Evolutionary conservation across 768 basidiomycete genomes (phyloP), one percentile per base, ranked within the genome.

Genomic region (Coprinellus aureogranulatus): DNA sequence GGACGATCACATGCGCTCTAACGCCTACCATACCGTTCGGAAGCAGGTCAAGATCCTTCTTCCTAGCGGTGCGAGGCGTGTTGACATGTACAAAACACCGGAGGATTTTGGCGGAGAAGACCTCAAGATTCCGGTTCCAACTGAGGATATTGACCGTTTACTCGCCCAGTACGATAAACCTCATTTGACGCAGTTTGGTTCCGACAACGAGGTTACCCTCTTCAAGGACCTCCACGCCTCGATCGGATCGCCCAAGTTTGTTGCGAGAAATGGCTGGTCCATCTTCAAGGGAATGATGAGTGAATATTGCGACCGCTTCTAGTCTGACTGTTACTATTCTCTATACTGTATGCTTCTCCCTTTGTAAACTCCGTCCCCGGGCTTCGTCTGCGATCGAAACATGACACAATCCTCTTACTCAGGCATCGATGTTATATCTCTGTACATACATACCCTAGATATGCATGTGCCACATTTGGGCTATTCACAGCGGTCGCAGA

Each of bases 41-140:
- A 48, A 54, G n/a, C 67, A 70, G 54, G 62, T 57, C 30, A 58
- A 63, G 3, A 61, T 51, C 23, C 59, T 66, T 18, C 60, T 68
- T 14, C 69, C 66, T 2, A 64, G 59, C 25, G 66, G 65, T 14
- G 64, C 60, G 5, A 57, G 61, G 16, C 60, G 55, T 4, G 62
- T 64, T 4, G 64, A 70, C 44, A 62, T 68, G 25, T 70, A 68
- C 52, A 47, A 55, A 6, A 20, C 42, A 11, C 68, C 66, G 4
- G 61, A 67, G 39, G 49, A 61, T 11, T 66, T 54, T 39, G 58
- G 54, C 20, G 61, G 56, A 2, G 37, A 39, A n/a, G 45, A 70
- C 42, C 56, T 56, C 11, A 55, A 67, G 12, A 64, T 70, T 31
- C 27, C 51, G 11, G 55, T 68, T 51, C 59, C 62, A 11, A 4